A percentile compares a stretch with the other conserved stretches of the same genome.
phyloP scores from a whole-genome alignment of 176 grass and related monocot species.

The Puya raimondii region DNA sequence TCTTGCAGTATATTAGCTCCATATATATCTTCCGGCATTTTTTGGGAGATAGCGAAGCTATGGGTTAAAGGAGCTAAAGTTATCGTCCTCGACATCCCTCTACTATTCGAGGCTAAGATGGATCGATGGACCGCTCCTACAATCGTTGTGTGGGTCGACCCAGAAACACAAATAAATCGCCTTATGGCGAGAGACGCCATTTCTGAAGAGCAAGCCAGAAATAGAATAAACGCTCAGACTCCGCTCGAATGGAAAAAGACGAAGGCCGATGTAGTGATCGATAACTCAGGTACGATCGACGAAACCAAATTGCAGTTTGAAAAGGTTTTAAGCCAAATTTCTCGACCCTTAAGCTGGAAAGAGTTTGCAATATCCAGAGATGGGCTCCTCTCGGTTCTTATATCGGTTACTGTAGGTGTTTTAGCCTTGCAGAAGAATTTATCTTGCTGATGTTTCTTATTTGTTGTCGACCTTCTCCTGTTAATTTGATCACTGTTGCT shows the following conservation, averaged over 20 bases:
- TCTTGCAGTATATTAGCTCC: conserved; percentile 65
- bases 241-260: conserved; percentile 54
- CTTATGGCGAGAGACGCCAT: conserved; percentile 70
- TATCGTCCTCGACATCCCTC: conserved; percentile 71
- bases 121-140: conserved; percentile 55
- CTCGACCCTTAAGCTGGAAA: conserved; percentile 57
- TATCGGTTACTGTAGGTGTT: conserved; percentile 38
- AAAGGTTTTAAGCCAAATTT: conserved; percentile 37
- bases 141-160: conserved; percentile 80
- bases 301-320: conserved; percentile 56
- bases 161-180: conserved; percentile 52
- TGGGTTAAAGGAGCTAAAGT: conserved; percentile 68
- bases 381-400: conserved; percentile 44
- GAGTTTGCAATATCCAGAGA: conserved; percentile 53
- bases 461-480: no score
- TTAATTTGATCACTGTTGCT: no score
- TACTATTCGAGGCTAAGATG: conserved; percentile 88
- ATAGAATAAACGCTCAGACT: conserved; percentile 64
- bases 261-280: conserved; percentile 64
- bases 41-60: conserved; percentile 70
- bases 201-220: conserved; percentile 53
- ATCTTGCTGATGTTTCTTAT: neutral
- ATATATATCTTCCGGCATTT: conserved; percentile 64
- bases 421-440: conserved; percentile 51
- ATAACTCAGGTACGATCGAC: conserved; percentile 63